phyloP scores from a whole-genome alignment of 2,329 filamentous ascomycete genomes.

The Pestalotiopsis sp. region DNA sequence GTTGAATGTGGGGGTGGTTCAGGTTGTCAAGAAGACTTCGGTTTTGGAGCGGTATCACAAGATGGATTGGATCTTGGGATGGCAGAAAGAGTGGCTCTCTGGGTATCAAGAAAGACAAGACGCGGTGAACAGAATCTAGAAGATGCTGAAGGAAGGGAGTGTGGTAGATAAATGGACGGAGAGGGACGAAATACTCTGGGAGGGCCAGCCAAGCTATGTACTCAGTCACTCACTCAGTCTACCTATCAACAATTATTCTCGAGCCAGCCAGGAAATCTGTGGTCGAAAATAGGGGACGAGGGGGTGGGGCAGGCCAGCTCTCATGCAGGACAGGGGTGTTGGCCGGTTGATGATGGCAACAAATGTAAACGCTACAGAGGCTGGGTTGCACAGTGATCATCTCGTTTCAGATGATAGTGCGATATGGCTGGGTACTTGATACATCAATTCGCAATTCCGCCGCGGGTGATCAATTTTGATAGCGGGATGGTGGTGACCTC shows the following conservation, averaged over 20 bases:
- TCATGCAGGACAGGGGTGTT: constrained; percentile 2
- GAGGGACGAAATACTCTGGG: background rate
- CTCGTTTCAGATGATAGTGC: constrained; percentile 5
- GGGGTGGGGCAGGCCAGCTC: background rate
- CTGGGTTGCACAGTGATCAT: constrained; percentile 3
- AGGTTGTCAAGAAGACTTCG: background rate
- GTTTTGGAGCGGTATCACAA: background rate
- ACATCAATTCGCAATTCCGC: background rate
- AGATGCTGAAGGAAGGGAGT: constrained; percentile 10
- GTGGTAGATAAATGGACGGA: constrained; percentile 1
- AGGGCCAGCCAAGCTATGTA: background rate
- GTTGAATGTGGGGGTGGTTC: background rate
- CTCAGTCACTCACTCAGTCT: background rate
- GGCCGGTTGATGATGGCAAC: constrained; percentile 4
- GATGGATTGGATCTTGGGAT: constrained; percentile 7
- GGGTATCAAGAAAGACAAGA: constrained; percentile 9
- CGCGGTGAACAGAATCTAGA: constrained; percentile 4
- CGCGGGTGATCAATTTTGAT: background rate
- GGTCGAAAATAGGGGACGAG: constrained; percentile 11
- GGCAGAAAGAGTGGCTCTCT: background rate
- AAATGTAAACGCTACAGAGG: constrained; percentile 4
- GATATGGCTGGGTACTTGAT: constrained; percentile 1
- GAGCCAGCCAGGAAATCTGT: constrained; percentile 8
- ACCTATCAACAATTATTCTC: constrained; percentile 11
- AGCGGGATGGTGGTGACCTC: background rate